Percentiles rank a stretch among this genome's conserved stretches.
phyloP scores from a whole-genome alignment of 495 filamentous ascomycete genomes.

The Aspergillus ellipticus region DNA sequence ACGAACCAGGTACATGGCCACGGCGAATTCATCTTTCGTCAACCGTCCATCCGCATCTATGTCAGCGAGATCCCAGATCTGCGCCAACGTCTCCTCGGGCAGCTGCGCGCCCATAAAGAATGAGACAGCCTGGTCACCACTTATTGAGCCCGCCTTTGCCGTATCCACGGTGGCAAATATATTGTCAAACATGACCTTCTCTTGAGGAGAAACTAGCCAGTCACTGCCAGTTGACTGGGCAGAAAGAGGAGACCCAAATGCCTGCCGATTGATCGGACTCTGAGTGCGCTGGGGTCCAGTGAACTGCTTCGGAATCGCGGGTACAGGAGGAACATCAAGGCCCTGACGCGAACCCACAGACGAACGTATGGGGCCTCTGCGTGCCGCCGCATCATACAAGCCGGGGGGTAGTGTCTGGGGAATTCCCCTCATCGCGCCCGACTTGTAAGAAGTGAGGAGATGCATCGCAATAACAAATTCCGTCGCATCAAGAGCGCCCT shows the following conservation, averaged over 20 bases:
- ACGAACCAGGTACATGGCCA: slow-evolving; percentile 95
- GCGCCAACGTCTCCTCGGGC: slow-evolving; percentile 84
- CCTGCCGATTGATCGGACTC: slow-evolving; percentile 65
- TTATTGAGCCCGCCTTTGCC: slow-evolving; percentile 73
- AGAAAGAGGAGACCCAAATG: slow-evolving; percentile 51
- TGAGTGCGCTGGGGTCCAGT: slow-evolving; percentile 63
- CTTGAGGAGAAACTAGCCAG: slow-evolving; percentile 77
- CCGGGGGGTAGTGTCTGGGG: slow-evolving; percentile 80
- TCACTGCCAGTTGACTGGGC: slow-evolving; percentile 65
- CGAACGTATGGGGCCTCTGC: slow-evolving; percentile 53
- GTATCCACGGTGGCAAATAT: slow-evolving; percentile 82
- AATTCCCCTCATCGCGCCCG: slow-evolving; percentile 70
- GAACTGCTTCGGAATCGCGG: slow-evolving; percentile 69
- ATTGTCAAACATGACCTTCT: slow-evolving; percentile 81
- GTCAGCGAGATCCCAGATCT: slow-evolving; percentile 96
- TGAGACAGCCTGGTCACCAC: slow-evolving; percentile 87
- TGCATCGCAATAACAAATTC: slow-evolving; percentile 99
- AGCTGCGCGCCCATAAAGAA: slow-evolving; percentile 93
- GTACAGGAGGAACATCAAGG: slow-evolving; percentile 44
- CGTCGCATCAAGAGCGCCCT: slow-evolving; percentile 80
- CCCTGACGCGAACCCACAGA: slow-evolving; percentile 42
- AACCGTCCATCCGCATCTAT: slow-evolving; percentile 86
- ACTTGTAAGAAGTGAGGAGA: slow-evolving; percentile 84
- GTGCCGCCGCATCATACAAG: slow-evolving; percentile 86
- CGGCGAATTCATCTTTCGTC: slow-evolving; percentile 86